A percentile compares a stretch with the other conserved stretches of the same genome.
These are phyloP conservation scores for Vigna hirtella DNA, from an alignment of 306 rosid genomes.

Conservation along the genomic window DNA sequence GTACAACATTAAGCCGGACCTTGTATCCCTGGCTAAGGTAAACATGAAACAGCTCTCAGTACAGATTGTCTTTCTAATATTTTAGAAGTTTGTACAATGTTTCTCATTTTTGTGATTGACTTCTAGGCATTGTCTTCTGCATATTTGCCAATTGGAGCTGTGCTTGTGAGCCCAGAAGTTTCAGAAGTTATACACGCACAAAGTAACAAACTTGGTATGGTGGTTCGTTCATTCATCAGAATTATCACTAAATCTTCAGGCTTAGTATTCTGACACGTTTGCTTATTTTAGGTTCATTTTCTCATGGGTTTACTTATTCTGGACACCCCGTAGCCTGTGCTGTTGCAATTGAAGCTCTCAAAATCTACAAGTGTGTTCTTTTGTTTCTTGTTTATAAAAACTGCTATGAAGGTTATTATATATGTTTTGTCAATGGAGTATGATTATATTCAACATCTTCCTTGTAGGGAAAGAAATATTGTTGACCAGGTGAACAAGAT, in stretches of 20 bases:
- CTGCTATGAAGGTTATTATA: slow-evolving; percentile 1
- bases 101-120: slow-evolving; percentile 39
- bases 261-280: slow-evolving; percentile 33
- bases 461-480: slow-evolving; percentile 83
- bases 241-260: slow-evolving; percentile 14
- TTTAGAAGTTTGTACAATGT: slow-evolving; percentile 1
- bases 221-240: slow-evolving; percentile 17
- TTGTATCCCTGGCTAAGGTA: slow-evolving; percentile 94
- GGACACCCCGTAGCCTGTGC: slow-evolving; percentile 93
- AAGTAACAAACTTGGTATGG: slow-evolving; percentile 88
- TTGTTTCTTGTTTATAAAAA: slow-evolving; percentile 28
- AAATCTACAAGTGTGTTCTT: slow-evolving; percentile 80
- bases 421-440: slow-evolving; percentile 15
- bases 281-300: slow-evolving; percentile 58
- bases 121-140: slow-evolving; percentile 92
- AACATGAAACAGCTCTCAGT: slow-evolving; percentile 27
- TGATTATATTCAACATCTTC: slow-evolving; percentile 36
- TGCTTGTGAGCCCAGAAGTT: slow-evolving; percentile 87
- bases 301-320: slow-evolving; percentile 95
- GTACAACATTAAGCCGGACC: slow-evolving; percentile 91
- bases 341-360: slow-evolving; percentile 91
- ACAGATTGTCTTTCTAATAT: slow-evolving; percentile 16
- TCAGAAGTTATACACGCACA: slow-evolving; percentile 82
- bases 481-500: slow-evolving; percentile 62
- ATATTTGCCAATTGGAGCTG: slow-evolving; percentile 92